Base-by-base conservation (phyloP, 2,329 filamentous ascomycete genomes). In the Sporothrix pallida region DNA sequence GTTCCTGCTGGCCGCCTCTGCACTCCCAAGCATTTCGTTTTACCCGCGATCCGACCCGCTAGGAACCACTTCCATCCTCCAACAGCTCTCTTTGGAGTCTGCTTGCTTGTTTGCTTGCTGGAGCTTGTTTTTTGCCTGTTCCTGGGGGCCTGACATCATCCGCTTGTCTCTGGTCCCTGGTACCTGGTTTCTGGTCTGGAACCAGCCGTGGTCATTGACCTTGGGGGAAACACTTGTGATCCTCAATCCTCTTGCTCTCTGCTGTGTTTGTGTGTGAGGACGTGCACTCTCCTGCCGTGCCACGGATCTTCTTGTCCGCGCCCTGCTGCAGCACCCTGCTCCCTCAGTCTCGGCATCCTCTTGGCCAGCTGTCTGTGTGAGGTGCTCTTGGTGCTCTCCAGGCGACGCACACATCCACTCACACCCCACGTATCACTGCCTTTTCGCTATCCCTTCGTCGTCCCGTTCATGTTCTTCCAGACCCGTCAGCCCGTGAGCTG, bases 31-130 rank as follows among this genome's bases (percentile, higher is more conserved):
- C 62, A 20, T 44, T 48, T 12, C 4, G 20, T 26, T 67, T 67
- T 48, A 48, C 9, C 42, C 62, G 42, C 20, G 62, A 48, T 46
- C 60, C 60, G 60, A 65, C 37, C 60, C 60, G 62, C 62, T 15
- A 26, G 62, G 10, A 46, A 15, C 60, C 52, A 44, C 20, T 65
- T n/a, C 62, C 5, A 12, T 56, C 60, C 42, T 67, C 20, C 62
- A 42, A 10, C 62, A 67, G 62, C 42, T 17, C 20, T 56, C 23
- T 9, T 56, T 23, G n/a, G n/a, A 23, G 52, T 56, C n/a, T 23
- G n/a, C 23, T 56, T 13, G 20, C 8, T 13, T 56, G 20, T 7
- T 17, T 26, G 20, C 5, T 5, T 37, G 4, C 31, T 37, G 31
- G 31, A 37, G 31, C 31, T 37, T 37, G 31, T 7, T 37, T 37